Conservation (phyloP, 306 rosid genomes). For the Herpetospermum pedunculosum region DNA sequence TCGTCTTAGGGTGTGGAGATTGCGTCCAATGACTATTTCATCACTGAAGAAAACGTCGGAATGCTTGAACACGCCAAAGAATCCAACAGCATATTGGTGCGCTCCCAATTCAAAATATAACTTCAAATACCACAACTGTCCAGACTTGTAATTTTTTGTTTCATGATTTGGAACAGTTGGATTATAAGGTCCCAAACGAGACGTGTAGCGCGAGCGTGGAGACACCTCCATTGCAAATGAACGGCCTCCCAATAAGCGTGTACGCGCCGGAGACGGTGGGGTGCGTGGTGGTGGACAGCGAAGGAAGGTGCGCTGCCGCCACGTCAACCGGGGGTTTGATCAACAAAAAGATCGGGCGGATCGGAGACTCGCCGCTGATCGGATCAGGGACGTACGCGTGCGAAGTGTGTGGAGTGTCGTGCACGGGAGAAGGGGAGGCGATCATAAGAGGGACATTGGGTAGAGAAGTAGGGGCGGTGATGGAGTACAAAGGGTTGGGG, state of each 20-base stretch:
- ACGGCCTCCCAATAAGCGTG: slow-evolving; percentile 69
- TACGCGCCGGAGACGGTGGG: slow-evolving; percentile 95
- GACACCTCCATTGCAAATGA: slow-evolving; percentile 58
- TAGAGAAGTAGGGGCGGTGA: slow-evolving; percentile 84
- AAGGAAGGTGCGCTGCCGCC: slow-evolving; percentile 70
- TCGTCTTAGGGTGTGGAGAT: slow-evolving; percentile 53
- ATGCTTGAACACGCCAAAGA: slow-evolving; percentile 86
- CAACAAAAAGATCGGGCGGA: slow-evolving; percentile 73
- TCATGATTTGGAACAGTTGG: slow-evolving; percentile 44
- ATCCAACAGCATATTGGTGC: slow-evolving; percentile 76
- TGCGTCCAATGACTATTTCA: slow-evolving; percentile 65
- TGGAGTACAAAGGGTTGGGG: slow-evolving; percentile 81
- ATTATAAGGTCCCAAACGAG: slow-evolving; percentile 52
- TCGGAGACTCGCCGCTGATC: slow-evolving; percentile 81
- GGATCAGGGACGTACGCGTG: slow-evolving; percentile 94
- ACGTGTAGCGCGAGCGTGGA: slow-evolving; percentile 43
- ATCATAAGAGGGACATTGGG: slow-evolving; percentile 88
- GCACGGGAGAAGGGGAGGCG: slow-evolving; percentile 94
- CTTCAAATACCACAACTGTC: not conserved
- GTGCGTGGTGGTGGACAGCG: slow-evolving; percentile 75
- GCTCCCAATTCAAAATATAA: not conserved
- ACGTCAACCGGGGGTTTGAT: slow-evolving; percentile 88
- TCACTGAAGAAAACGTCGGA: slow-evolving; percentile 70
- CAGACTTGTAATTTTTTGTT: not conserved
- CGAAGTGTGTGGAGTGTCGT: slow-evolving; percentile 68